Conservation (phyloP, 768 basidiomycete genomes). For the Paxillus ammoniavirescens region DNA sequence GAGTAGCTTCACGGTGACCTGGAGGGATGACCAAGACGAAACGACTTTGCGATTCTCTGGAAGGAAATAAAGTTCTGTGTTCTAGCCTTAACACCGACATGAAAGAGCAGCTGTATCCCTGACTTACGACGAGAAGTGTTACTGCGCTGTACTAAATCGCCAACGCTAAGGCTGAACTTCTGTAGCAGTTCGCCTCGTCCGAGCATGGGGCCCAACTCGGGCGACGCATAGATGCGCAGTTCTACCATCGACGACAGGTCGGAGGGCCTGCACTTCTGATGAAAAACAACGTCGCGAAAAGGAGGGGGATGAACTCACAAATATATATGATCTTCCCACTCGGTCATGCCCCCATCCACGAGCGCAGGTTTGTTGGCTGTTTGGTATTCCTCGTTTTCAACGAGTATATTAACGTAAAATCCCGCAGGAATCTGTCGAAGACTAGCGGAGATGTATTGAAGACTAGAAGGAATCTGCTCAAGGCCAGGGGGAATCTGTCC, state of each 20-base stretch:
- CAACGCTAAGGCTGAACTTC: background rate
- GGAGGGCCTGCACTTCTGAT: background rate
- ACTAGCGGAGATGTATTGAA: background rate
- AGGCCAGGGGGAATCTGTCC: too few species aligned
- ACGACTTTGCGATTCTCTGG: background rate
- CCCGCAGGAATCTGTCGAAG: conserved; percentile 7
- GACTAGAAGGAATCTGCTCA: too few species aligned
- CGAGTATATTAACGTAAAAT: background rate
- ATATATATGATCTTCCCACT: background rate
- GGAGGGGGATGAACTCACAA: background rate
- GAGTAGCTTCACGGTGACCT: background rate
- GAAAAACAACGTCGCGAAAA: background rate
- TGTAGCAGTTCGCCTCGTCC: background rate
- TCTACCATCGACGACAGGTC: background rate
- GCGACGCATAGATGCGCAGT: background rate
- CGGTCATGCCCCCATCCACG: background rate
- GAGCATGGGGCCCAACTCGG: background rate
- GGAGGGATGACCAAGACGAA: background rate
- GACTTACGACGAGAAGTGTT: background rate
- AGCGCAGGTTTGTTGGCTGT: background rate
- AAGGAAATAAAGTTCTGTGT: background rate
- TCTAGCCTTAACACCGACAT: background rate
- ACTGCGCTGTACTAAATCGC: background rate
- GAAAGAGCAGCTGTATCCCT: background rate
- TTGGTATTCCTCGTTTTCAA: background rate